A percentile compares a stretch with the other conserved stretches of the same genome.
phyloP scores from a whole-genome alignment of 2,329 filamentous ascomycete species.

The Sodiomyces alkalinus region DNA sequence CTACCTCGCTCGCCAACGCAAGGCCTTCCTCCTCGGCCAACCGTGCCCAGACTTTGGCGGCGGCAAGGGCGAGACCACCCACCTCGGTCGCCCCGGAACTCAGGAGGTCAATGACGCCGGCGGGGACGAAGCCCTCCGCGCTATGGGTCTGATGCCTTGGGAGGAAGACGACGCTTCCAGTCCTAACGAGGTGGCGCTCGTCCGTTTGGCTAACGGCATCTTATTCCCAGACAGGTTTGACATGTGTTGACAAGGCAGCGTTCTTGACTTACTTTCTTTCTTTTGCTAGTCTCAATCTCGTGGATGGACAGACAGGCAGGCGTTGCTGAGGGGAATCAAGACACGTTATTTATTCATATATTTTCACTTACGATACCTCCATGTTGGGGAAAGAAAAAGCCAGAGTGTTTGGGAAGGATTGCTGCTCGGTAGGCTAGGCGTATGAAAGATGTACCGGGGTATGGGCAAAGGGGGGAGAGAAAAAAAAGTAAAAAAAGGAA shows the following conservation, averaged over 20 bases:
- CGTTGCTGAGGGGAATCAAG: no score
- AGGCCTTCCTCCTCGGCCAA: slow-evolving; percentile 23
- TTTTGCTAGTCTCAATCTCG: no score
- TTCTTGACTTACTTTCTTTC: no score
- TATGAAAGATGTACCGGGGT: no score
- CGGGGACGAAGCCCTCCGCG: slow-evolving; percentile 21
- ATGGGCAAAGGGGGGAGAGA: no score
- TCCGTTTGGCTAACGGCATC: slow-evolving; percentile 23
- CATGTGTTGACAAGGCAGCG: slow-evolving; percentile 5
- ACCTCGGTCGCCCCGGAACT: slow-evolving; percentile 18
- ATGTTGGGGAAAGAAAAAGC: no score
- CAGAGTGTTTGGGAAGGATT: no score
- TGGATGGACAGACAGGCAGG: no score
- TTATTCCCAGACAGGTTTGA: slow-evolving; percentile 24
- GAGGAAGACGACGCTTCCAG: slow-evolving; percentile 19
- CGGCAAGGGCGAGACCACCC: slow-evolving; percentile 17
- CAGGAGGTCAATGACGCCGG: slow-evolving; percentile 23
- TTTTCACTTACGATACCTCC: no score
- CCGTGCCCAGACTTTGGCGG: slow-evolving; percentile 24
- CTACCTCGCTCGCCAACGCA: slow-evolving; percentile 39
- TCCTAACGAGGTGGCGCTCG: slow-evolving; percentile 17
- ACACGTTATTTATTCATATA: no score
- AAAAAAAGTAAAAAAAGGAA: no score
- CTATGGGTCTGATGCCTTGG: slow-evolving; percentile 26
- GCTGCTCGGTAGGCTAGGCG: no score